Base-by-base conservation (phyloP, 2,329 filamentous ascomycete genomes). In the Ascochyta pisi region DNA sequence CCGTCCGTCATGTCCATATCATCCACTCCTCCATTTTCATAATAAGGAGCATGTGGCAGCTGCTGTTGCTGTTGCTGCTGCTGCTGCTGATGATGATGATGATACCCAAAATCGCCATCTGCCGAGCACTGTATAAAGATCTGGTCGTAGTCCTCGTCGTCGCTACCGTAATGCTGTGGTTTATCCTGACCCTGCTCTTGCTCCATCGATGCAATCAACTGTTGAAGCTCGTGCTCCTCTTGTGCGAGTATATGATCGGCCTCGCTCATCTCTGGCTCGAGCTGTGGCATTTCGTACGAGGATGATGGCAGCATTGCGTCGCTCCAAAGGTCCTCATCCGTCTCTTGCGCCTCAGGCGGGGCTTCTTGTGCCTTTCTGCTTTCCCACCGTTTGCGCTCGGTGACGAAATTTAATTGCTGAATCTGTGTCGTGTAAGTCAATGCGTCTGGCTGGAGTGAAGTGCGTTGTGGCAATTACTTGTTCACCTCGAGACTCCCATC, bases 81-180 rank as follows among this genome's bases (percentile, higher is more conserved):
- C 29, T 55, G 63, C 42, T 66, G 55, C 13, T 74, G 16, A 16
- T 16, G 16, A 16, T 16, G 67, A 10, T 58, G 63, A 45, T 71
- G 62, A 19, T 73, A 63, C 43, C 82, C 77, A 57, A 81, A 75
- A n/a, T 83, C 79, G 46, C 86, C 73, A 8, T 43, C 24, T 22
- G 54, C 53, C 34, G 90, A 70, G 46, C 63, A 68, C 62, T 91
- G 86, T 78, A 85, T 84, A 70, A 96, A 87, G 7, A 87, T 76
- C 59, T 77, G 76, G 64, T 87, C 84, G 64, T 86, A 87, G 59
- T 86, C 84, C 33, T 82, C 81, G n/a, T 85, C 84, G 58, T 86
- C 84, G 62, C 82, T 82, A n/a, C 78, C 77, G 41, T 78, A 76
- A 38, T 74, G 66, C 62, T 70, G 70, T 58, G 70, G 69, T 15